phyloP scores from a whole-genome alignment of 176 grass and related monocot species.

The Rhynchospora pubera region DNA sequence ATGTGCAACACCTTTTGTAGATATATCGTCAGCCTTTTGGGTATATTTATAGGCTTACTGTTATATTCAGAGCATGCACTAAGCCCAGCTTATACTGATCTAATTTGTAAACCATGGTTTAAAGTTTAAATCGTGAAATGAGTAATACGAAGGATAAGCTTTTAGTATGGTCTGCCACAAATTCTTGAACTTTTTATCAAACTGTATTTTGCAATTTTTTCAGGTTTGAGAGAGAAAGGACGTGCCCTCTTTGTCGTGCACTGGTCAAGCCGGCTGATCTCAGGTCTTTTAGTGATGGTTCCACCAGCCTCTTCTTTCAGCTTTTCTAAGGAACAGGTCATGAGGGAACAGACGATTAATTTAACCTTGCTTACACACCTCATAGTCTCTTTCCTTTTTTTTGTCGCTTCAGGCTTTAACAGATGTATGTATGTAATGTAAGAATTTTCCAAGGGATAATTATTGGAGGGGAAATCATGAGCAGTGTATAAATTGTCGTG shows the following conservation, averaged over 20 bases:
- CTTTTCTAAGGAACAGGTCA: conserved; percentile 46
- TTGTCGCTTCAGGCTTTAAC: conserved; percentile 1
- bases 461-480: not conserved
- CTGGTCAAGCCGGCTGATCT: conserved; percentile 93
- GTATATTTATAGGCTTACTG: not conserved
- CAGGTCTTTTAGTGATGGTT: conserved; percentile 72
- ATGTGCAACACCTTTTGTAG: not conserved
- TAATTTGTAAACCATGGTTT: not conserved
- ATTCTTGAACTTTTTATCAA: not conserved
- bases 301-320: conserved; percentile 91
- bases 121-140: not conserved
- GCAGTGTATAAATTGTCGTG: not conserved
- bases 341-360: not conserved
- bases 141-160: not conserved
- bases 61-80: not conserved
- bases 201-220: not conserved
- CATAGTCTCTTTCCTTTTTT: conserved; percentile 14
- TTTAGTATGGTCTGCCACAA: not conserved
- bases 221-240: conserved; percentile 99
- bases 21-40: not conserved
- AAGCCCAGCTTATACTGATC: not conserved
- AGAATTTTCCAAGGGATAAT: conserved; percentile 11
- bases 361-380: conserved; percentile 20
- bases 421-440: conserved; percentile 4
- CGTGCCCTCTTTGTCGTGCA: conserved; percentile 83